Base-by-base conservation (phyloP, 2,329 filamentous ascomycete species). In the Exophiala mesophila region DNA sequence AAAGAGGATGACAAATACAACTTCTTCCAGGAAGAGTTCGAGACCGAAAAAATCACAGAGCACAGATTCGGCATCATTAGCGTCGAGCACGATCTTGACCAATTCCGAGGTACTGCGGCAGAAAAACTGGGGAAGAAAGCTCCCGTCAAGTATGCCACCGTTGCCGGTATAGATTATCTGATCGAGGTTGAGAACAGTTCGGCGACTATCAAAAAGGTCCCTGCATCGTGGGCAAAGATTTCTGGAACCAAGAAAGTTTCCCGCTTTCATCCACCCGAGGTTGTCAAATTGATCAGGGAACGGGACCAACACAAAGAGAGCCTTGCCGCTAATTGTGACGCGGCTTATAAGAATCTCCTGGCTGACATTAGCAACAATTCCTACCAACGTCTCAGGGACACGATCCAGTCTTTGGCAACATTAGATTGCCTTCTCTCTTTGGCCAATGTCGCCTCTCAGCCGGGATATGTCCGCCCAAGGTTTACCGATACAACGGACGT, bases 251-350 rank as follows among this genome's bases (percentile, higher is more conserved):
- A 97, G 64, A 88, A 87, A 57, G 69, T 89, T 4, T 89, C 88
- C 0, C 82, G 92, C 45, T 98, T 97, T 63, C 92, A 98, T 65
- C 92, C 92, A 0, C 92, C 92, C 3, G 84, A 94, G 55, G 87
- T 96, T 17, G 75, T 94, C 36, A 79, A 80, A 48, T 74, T 95
- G 55, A 77, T 95, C 13, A 80, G 82, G 30, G 88, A 96, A 65
- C 80, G 92, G 31, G 92, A 97, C 62, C 90, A 96, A 58, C 85
- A 96, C 66, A 94, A 90, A 59, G 92, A 98, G 64, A 83, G 87
- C 2, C 78, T 98, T 9, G 88, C 88, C 2, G 88, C 88, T 7
- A 89, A 90, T 30, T 98, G 92, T 62, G 89, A 97, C 58, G 70
- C 73, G 19, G 90, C 90, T 3, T 98, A 92, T 65, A 68, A 69